Conservation (phyloP, 2,329 filamentous ascomycete genomes). For the Aureobasidium sp. region DNA sequence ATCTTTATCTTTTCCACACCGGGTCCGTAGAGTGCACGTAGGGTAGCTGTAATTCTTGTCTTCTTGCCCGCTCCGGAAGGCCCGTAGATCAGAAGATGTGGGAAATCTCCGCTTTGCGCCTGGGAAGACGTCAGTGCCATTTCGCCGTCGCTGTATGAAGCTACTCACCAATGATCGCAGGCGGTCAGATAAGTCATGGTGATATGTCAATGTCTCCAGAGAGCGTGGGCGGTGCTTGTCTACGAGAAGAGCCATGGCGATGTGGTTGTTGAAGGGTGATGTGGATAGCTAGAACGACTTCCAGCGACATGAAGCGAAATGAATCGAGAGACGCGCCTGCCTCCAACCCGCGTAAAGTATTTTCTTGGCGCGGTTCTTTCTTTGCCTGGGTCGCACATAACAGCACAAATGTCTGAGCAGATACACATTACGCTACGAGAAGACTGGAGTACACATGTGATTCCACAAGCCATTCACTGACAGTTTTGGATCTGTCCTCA, state of each 20-base stretch:
- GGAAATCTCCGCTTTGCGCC: slow-evolving; percentile 96
- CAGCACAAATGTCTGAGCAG: neutral
- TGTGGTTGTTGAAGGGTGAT: neutral
- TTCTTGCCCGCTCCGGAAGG: slow-evolving; percentile 97
- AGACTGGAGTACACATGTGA: too few relatives aligned
- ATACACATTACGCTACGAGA: too few relatives aligned
- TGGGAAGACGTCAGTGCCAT: slow-evolving; percentile 32
- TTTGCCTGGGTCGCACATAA: neutral
- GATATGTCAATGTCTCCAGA: slow-evolving; percentile 75
- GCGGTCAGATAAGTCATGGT: slow-evolving; percentile 78
- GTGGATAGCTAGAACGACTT: neutral
- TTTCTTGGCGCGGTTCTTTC: neutral
- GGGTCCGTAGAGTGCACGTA: slow-evolving; percentile 90
- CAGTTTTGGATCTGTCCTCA: too few relatives aligned
- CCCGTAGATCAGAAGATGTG: slow-evolving; percentile 93
- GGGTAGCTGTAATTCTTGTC: slow-evolving; percentile 87
- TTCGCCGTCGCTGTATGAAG: neutral
- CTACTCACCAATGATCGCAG: slow-evolving; percentile 71
- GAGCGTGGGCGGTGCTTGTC: slow-evolving; percentile 64
- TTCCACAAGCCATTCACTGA: too few relatives aligned
- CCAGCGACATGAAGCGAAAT: neutral
- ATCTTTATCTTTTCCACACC: slow-evolving; percentile 99
- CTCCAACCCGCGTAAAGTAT: neutral
- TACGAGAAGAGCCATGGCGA: slow-evolving; percentile 55
- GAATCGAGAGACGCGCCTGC: neutral